Conservation (phyloP, 768 basidiomycete genomes). For the Agaricus sinodeliciosus region DNA sequence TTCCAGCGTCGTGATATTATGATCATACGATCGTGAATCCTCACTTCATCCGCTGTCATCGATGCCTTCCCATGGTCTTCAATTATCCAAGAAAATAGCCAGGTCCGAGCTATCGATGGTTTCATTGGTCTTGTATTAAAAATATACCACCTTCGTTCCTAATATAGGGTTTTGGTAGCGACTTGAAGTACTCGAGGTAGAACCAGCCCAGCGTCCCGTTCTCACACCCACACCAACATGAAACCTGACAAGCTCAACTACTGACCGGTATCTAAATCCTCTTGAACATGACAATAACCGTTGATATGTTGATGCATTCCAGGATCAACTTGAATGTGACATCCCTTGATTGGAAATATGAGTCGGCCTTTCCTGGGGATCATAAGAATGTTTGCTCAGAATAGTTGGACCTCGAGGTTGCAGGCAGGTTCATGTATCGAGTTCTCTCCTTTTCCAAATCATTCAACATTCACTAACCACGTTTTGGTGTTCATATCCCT, state of each 20-base stretch:
- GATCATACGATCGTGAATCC: conserved; percentile 6
- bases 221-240: conserved; percentile 11
- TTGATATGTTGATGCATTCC: not conserved
- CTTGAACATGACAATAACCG: not conserved
- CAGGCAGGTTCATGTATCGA: not conserved
- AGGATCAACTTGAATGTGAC: not conserved
- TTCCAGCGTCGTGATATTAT: not conserved
- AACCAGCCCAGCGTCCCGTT: not conserved
- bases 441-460: not conserved
- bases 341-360: not conserved
- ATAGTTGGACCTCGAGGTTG: not conserved
- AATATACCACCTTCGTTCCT: not conserved
- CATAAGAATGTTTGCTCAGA: not conserved
- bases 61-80: conserved; percentile 5
- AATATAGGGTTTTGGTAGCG: not conserved
- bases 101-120: conserved; percentile 8
- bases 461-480: not conserved
- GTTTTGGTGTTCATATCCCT: not conserved
- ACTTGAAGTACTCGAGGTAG: not conserved
- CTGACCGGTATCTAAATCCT: not conserved
- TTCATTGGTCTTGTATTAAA: not conserved
- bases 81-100: not conserved
- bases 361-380: not conserved
- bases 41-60: conserved; percentile 6
- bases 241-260: not conserved